Base-by-base conservation (phyloP, 2,329 filamentous ascomycete species). In the Fusarium buharicum region DNA sequence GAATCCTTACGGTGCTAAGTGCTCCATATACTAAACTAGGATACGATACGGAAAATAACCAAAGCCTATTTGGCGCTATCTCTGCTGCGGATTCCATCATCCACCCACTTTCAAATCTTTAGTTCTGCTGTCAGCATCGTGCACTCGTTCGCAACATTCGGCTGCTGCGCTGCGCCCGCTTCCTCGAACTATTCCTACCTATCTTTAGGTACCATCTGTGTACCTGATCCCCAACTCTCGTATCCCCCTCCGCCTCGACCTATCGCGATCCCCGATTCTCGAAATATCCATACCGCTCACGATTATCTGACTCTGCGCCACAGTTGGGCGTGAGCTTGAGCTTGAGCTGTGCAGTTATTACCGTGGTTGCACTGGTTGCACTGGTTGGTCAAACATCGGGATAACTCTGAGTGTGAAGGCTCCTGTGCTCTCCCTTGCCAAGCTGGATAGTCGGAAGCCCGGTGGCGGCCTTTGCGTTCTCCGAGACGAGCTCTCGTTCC, bases 361-460 rank as follows among this genome's bases (percentile, higher is more conserved):
- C 16, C 16, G 50, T 64, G 50, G 38, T 46, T 37, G 37, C 31
- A 37, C 22, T 36, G 37, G 34, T 31, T 27, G n/a, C n/a, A n/a
- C n/a, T n/a, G n/a, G n/a, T n/a, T n/a, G 20, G 45, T 47, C 34
- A 55, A 50, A 51, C 38, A 16, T 28, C 40, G 16, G 20, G 44
- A 16, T 34, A 38, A 41, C 28, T 14, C 54, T 30, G 39, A 41
- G 20, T 24, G 27, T 8, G 22, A 24, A 11, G 28, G 55, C 60
- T 64, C 36, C 36, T 43, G 38, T 41, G 50, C 13, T 20, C 49
- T 65, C 53, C 62, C 62, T 65, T 65, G 62, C 62, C 62, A 65
- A 65, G 62, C 48, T 65, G 62, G 53, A 55, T 59, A 56, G 41
- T 59, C 51, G 61, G 62, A 45, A 59, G 24, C 37, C 16, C 30